These are phyloP conservation scores for Solidago caesia DNA, from an alignment of 129 eudicot species.

Conservation along the genomic window DNA sequence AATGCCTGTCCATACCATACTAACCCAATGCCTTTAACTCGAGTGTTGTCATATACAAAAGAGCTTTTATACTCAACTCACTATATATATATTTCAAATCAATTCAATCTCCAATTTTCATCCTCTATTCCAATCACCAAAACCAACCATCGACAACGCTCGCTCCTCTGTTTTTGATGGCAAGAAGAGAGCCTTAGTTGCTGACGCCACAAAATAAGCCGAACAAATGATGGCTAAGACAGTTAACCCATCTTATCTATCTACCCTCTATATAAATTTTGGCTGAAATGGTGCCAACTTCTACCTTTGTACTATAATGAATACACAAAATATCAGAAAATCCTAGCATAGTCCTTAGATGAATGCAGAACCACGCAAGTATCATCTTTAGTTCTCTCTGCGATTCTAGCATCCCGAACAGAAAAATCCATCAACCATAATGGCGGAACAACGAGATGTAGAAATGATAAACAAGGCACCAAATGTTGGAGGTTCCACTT, in stretches of 20 bases:
- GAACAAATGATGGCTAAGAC: constrained; percentile 14
- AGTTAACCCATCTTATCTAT: constrained; percentile 20
- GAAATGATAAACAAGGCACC: too few species aligned
- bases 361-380: not conserved
- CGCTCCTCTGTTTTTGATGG: too few species aligned
- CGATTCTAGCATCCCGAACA: not conserved
- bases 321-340: not conserved
- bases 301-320: constrained; percentile 7
- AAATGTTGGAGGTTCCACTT: too few species aligned
- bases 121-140: not conserved
- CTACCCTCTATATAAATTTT: not conserved
- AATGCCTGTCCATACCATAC: too few species aligned
- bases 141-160: not conserved
- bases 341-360: constrained; percentile 10
- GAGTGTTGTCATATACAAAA: constrained; percentile 9
- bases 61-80: too few species aligned
- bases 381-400: not conserved
- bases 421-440: not conserved
- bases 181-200: too few species aligned
- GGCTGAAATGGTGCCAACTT: constrained; percentile 7
- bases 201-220: too few species aligned
- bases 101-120: not conserved
- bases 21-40: not conserved
- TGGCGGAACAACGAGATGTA: too few species aligned
- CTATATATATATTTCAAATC: not conserved